These are phyloP conservation scores for Lasiosphaeria hispida DNA, from an alignment of 495 filamentous ascomycete genomes.

Conservation along the genomic window DNA sequence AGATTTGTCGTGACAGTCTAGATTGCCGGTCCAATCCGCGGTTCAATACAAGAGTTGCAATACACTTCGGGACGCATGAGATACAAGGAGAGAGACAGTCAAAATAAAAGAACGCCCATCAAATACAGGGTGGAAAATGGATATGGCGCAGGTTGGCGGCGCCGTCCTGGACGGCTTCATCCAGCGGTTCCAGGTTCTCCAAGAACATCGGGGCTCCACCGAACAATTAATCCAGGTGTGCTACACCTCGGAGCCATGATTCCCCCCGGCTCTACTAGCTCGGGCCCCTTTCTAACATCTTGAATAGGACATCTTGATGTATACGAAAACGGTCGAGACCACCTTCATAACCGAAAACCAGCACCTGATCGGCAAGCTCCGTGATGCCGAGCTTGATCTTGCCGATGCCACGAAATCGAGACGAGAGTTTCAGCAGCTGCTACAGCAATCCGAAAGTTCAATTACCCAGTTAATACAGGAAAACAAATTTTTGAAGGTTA, in stretches of 20 bases:
- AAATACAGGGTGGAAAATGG: no score
- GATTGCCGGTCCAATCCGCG: no score
- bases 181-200: no score
- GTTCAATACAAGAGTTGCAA: no score
- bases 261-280: neutral
- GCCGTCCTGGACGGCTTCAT: no score
- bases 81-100: no score
- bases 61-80: no score
- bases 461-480: constrained; percentile 29
- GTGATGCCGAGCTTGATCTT: constrained; percentile 43
- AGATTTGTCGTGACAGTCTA: no score
- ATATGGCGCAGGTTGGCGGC: no score
- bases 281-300: constrained; percentile 4
- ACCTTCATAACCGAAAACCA: constrained; percentile 38
- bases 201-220: no score
- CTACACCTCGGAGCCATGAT: neutral
- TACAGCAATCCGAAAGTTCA: constrained; percentile 32
- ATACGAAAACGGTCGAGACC: constrained; percentile 35
- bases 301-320: constrained; percentile 45
- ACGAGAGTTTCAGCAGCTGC: constrained; percentile 43
- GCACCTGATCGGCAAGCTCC: constrained; percentile 30
- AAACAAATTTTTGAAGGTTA: constrained; percentile 40
- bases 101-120: no score
- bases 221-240: constrained; percentile 40
- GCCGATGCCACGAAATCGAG: constrained; percentile 37